Conservation (phyloP, 495 filamentous ascomycete genomes). For the Tuber melanosporum region DNA sequence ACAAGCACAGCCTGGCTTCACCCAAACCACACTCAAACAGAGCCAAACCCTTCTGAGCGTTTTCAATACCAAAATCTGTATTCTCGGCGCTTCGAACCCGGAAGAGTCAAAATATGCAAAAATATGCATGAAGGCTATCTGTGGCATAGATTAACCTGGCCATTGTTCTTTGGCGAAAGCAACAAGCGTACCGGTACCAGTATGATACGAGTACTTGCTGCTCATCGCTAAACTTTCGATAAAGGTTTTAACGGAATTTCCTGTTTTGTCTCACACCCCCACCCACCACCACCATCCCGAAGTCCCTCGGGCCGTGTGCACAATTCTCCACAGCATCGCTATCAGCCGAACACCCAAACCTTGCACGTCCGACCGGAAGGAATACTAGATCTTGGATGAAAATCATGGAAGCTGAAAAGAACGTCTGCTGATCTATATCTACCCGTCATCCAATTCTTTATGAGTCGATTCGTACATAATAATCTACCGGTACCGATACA, state of each 20-base stretch:
- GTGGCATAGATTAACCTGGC: neutral
- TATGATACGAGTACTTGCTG: neutral
- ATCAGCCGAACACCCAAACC: neutral
- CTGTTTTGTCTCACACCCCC: neutral
- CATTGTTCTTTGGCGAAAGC: neutral
- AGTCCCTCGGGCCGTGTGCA: neutral
- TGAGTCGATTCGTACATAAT: neutral
- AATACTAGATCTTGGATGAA: neutral
- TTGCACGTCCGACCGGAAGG: neutral
- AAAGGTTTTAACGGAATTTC: neutral
- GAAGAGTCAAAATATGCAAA: neutral
- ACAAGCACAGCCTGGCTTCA: neutral
- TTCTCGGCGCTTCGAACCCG: neutral
- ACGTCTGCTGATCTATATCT: neutral
- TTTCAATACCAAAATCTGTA: neutral
- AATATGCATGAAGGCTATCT: neutral
- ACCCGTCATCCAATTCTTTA: neutral
- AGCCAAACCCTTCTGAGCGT: neutral
- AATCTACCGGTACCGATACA: neutral
- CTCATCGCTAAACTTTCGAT: neutral
- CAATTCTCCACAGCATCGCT: neutral
- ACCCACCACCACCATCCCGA: neutral
- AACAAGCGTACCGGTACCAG: neutral
- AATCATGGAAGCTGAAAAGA: slow-evolving; percentile 5
- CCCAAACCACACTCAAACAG: neutral